Evolutionary conservation across 2,329 filamentous ascomycete species (phyloP), one percentile per base, ranked within the genome.

Genomic region (Hymenotorrendiella dingleyae): DNA sequence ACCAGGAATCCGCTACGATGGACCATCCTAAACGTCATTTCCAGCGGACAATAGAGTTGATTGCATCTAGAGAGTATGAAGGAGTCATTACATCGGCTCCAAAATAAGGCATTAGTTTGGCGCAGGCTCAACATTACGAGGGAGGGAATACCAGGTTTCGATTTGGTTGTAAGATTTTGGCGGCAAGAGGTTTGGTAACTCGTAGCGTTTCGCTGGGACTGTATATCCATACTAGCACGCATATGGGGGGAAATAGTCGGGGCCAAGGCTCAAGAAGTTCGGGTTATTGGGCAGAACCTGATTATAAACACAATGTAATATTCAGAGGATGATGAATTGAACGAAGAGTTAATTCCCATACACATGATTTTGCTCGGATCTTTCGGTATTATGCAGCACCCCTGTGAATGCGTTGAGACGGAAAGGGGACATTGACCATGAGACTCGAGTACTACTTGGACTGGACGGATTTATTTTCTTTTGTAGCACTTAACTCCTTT

Each of bases 1-100:
- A 87, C 61, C 78, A 84, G 56, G 86, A 93, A 56, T 86, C 85
- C 23, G 77, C 83, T 0, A 84, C 82, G 17, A 76, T 97, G 38
- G 93, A 98, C 60, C 88, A 82, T 51, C 94, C 93, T 49, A 85
- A 84, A 64, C 88, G 87, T 60, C 93, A 98, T 66, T 98, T 98
- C 67, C 78, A 94, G 65, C 81, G 94, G 52, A 98, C 93, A 4
- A 71, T 98, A 57, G 90, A 96, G 49, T 95, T 96, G 61, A 97
- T 98, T 59, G 78, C 80, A 49, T 85, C 84, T 48, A 80, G 94
- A 60, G 89, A 94, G 57, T 97, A 94, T 59, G 93, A 97, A 60
- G 93, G 91, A 1, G 80, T 98, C 29, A 80, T 96, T 46, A 62
- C 59, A 4, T 43, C 53, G n/a, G 55, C 58, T 27, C 53, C 53